These are phyloP conservation scores for Coprinopsis sp. DNA, from an alignment of 768 basidiomycete genomes.

Conservation along the genomic window DNA sequence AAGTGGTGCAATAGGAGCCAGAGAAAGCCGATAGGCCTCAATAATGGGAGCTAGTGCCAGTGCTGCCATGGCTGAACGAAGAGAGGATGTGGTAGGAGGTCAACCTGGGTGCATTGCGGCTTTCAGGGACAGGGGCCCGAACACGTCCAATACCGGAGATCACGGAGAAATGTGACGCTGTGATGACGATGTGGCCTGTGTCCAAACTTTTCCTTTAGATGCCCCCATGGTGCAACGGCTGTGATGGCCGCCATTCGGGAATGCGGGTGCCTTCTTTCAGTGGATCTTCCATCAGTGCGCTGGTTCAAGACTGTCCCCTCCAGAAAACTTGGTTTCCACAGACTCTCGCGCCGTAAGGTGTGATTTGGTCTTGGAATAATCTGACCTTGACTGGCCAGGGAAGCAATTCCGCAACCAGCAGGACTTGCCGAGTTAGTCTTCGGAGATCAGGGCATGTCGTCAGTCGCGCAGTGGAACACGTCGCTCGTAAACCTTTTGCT, in stretches of 20 bases:
- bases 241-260: constrained; percentile 78
- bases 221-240: constrained; percentile 62
- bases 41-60: constrained; percentile 34
- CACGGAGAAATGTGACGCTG: too few relatives aligned
- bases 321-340: constrained; percentile 90
- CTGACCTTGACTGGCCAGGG: constrained; percentile 79
- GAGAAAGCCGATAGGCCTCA: constrained; percentile 45
- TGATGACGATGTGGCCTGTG: neutral
- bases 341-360: constrained; percentile 58
- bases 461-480: constrained; percentile 81
- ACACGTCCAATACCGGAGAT: too few relatives aligned
- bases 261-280: constrained; percentile 66
- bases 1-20: constrained; percentile 62
- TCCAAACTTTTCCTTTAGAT: constrained; percentile 2
- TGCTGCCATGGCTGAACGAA: neutral
- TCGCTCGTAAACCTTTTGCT: constrained; percentile 72
- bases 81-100: too few relatives aligned
- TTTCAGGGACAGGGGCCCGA: too few relatives aligned
- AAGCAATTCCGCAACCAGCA: constrained; percentile 91
- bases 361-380: constrained; percentile 77
- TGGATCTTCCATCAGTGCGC: constrained; percentile 69
- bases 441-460: constrained; percentile 82
- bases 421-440: constrained; percentile 89
- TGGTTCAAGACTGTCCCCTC: constrained; percentile 93
- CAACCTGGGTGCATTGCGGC: too few relatives aligned